Evolutionary conservation across 495 filamentous ascomycete genomes (phyloP), one percentile per base, ranked within the genome.

Genomic region (Tuber melanosporum): DNA sequence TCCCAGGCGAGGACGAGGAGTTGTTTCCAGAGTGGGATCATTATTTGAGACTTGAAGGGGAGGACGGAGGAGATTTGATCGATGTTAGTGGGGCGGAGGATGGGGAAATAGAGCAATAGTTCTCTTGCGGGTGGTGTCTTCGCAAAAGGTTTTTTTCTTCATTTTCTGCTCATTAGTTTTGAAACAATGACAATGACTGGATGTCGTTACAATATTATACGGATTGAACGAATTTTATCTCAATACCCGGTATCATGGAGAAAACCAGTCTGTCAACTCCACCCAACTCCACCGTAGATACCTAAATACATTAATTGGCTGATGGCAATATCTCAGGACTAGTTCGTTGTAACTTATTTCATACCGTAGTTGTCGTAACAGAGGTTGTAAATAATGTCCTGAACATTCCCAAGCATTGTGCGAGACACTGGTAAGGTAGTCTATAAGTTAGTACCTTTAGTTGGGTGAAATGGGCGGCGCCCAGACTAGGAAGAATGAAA

Each of bases 11-110:
- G 70, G 95, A 99, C 80, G 92, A 91, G 71, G 95, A 97, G 62
- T 86, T 99, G 73, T 99, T 98, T 86, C 94, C 95, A 0, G 93
- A 97, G 80, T 98, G 94, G 95, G 92, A 95, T 0, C 93, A 95
- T 84, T 97, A 91, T 86, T 83, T 98, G 80, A 88, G 86, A 81
- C 81, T 97, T 72, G 95, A 98, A 86, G 90, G 87, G 79, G 90
- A 94, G 79, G 79, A 82, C 80, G 17, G 78, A 73, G 83, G 86
- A 42, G 87, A 87, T 70, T 81, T 88, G 74, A 89, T 87, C 71
- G 87, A 89, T 75, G 84, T 88, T 41, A 73, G 26, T 43, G 76
- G 73, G 70, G 74, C 19, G 12, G 57, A 82, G 66, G 77, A 71
- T 70, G 76, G 73, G n/a, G 79, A 78, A 26, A 72, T 42, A 69